Evolutionary conservation across 2,329 filamentous ascomycete species (phyloP).

Genomic region (Fusarium hainanense): DNA sequence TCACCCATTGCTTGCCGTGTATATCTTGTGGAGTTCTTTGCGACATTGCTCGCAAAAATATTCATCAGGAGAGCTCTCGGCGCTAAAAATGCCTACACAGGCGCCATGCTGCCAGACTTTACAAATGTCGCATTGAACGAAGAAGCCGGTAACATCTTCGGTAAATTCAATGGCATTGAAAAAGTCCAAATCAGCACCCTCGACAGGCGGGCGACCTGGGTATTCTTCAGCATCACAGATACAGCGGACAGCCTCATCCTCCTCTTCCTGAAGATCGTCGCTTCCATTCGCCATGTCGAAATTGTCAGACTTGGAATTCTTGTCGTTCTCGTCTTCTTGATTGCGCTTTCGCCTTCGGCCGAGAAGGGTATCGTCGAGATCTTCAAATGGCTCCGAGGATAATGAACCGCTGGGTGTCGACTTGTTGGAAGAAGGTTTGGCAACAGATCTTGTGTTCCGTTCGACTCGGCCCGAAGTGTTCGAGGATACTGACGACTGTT

Average conservation of each 20-base stretch:
- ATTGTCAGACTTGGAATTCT: conserved; percentile 55
- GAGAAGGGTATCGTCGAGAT: conserved; percentile 76
- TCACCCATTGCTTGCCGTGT: conserved; percentile 85
- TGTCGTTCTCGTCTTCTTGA: conserved; percentile 70
- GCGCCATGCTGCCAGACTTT: conserved; percentile 99
- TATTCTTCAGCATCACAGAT: conserved; percentile 96
- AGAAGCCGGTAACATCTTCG: conserved; percentile 92
- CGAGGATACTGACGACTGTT: conserved; percentile 83
- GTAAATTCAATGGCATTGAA: conserved; percentile 72
- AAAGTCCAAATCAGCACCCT: conserved; percentile 67
- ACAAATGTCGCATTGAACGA: conserved; percentile 97
- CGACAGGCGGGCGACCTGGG: conserved; percentile 79
- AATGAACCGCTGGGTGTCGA: conserved; percentile 79
- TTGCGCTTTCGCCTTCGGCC: conserved; percentile 83
- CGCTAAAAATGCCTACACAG: conserved; percentile 96
- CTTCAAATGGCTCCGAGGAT: conserved; percentile 75
- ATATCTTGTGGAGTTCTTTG: conserved; percentile 89
- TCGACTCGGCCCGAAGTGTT: conserved; percentile 82
- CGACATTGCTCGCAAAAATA: conserved; percentile 98
- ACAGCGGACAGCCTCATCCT: conserved; percentile 95
- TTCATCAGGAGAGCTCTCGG: conserved; percentile 91
- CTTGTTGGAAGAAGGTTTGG: conserved; percentile 80
- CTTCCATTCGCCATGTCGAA: conserved; percentile 70
- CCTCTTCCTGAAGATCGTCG: conserved; percentile 77
- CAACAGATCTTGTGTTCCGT: conserved; percentile 76